Evolutionary conservation across 106 monocot genomes (phyloP), one percentile per base, ranked within the genome.

Genomic region (Xerophyta viscosa): DNA sequence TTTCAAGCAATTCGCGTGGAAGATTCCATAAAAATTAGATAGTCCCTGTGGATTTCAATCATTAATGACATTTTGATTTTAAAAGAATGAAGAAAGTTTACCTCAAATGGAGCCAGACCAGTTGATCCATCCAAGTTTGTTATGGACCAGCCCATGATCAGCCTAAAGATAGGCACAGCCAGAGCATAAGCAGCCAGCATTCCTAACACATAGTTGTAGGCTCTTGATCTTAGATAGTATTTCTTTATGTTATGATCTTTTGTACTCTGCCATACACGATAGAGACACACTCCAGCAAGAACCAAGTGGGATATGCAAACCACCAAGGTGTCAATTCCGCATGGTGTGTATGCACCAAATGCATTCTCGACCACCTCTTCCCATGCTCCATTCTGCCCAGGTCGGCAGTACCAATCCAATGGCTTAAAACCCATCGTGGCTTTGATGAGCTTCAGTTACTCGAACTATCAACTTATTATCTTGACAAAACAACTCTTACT

Each of bases 281-380:
- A 90, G 50, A 66, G 62, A 71, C 79, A 81, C 0, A 71, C 62
- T 15, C 46, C 72, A 14, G 70, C 58, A 29, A 96, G 73, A 27
- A 37, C 89, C 29, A 96, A 18, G 61, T 96, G 65, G 31, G 96
- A 96, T 46, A 88, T 73, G 62, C 78, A 64, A 3, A 85, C 48
- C 36, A 96, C 81, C 55, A 89, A 37, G 49, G 85, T 73, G 27
- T 74, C 73, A 22, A 79, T 77, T 24, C 78, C 82, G 29, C 96
- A 96, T 13, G 96, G 96, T 2, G 96, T 96, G 70, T 96, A 96
- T 11, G 73, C 58, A 0, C 96, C 96, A 24, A 96, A 74, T 0
- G 89, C 96, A 66, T 77, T 96, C 69, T 79, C 66, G 39, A 76
- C 81, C 23, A 58, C 42, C 59, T 37, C 57, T 22, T 65, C 28